Conservation (phyloP, 805 yeast species). For the Yarrowia divulgata region DNA sequence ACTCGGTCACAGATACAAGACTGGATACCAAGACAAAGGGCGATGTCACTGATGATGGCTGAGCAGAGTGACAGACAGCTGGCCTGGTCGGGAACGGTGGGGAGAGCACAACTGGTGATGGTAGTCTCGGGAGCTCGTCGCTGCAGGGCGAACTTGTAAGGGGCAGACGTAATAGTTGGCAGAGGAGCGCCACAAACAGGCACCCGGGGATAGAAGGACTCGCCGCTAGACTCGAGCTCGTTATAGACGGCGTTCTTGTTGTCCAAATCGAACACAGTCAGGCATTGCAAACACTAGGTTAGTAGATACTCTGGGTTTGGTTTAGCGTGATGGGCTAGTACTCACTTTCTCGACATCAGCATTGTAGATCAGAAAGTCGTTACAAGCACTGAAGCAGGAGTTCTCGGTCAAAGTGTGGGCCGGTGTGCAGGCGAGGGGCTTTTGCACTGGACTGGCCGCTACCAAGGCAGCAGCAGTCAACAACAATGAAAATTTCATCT, state of each 20-base stretch:
- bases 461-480: slow-evolving; percentile 8
- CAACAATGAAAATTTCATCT: slow-evolving; percentile 26
- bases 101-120: background rate
- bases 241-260: slow-evolving; percentile 27
- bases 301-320: background rate
- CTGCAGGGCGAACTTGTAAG: slow-evolving; percentile 4
- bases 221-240: background rate
- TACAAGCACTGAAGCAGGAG: slow-evolving; percentile 11
- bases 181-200: slow-evolving; percentile 17
- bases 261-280: slow-evolving; percentile 12
- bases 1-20: slow-evolving; percentile 14
- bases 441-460: slow-evolving; percentile 9
- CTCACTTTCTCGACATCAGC: slow-evolving; percentile 25
- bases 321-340: background rate
- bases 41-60: background rate
- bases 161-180: slow-evolving; percentile 15
- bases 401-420: background rate
- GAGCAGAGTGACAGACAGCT: slow-evolving; percentile 12
- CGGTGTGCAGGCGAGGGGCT: slow-evolving; percentile 8
- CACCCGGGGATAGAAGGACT: background rate
- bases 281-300: slow-evolving; percentile 28
- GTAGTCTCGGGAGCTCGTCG: slow-evolving; percentile 28
- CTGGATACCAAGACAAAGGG: slow-evolving; percentile 26
- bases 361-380: slow-evolving; percentile 13
- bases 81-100: slow-evolving; percentile 7